phyloP scores from a whole-genome alignment of 208 protist genomes.

The Trypanosoma mega region DNA sequence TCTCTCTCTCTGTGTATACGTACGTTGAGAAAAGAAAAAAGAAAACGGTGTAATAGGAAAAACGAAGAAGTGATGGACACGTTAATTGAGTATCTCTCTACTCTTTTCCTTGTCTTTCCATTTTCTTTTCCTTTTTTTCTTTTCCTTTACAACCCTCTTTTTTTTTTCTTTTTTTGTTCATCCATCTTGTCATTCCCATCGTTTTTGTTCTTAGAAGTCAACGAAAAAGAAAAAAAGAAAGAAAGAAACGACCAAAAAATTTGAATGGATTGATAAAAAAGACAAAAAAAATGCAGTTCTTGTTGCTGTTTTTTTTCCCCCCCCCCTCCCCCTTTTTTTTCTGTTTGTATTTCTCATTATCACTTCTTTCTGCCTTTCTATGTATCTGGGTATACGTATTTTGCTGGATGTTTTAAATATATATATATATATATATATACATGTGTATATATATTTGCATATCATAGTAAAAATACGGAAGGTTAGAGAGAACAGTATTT shows the following conservation, averaged over 20 bases:
- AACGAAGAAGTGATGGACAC: too few species aligned
- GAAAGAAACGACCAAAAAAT: slow-evolving; percentile 7
- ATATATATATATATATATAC: slow-evolving; percentile 10
- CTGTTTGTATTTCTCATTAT: too few species aligned
- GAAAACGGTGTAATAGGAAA: too few species aligned
- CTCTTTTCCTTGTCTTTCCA: background rate
- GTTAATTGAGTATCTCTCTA: too few species aligned
- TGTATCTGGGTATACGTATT: too few species aligned
- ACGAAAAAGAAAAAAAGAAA: background rate
- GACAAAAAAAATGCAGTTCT: background rate
- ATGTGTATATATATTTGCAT: too few species aligned
- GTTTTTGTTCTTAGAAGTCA: slow-evolving; percentile 14
- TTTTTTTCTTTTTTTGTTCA: slow-evolving; percentile 12
- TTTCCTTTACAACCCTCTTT: slow-evolving; percentile 20
- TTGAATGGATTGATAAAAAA: background rate
- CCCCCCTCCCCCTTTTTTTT: background rate
- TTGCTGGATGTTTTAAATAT: too few species aligned
- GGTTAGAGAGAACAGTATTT: too few species aligned
- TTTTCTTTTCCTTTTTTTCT: slow-evolving; percentile 3
- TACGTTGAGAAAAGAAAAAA: too few species aligned
- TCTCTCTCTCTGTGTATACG: too few species aligned
- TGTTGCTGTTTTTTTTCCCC: background rate
- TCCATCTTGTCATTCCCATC: slow-evolving; percentile 4
- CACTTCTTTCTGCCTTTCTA: too few species aligned
- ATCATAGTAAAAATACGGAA: too few species aligned